Conservation (phyloP, 2,329 filamentous ascomycete species). For the Fusarium coicis region DNA sequence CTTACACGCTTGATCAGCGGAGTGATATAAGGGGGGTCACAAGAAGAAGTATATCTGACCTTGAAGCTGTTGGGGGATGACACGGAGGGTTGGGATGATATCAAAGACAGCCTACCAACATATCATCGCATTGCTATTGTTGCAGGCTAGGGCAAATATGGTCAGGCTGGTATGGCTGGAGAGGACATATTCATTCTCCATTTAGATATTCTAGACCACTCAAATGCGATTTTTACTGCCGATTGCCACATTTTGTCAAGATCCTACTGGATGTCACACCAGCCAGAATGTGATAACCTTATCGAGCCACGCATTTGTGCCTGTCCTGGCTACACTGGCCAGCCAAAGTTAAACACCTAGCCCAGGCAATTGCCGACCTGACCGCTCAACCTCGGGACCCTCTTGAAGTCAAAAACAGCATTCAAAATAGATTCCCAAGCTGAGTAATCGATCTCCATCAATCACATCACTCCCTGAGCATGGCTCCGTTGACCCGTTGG, state of each 20-base stretch:
- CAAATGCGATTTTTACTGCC: too few relatives aligned
- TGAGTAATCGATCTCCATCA: conserved; percentile 17
- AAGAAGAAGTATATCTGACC: too few relatives aligned
- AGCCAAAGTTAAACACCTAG: background rate
- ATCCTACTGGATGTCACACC: background rate
- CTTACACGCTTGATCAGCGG: background rate
- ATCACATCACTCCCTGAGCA: background rate
- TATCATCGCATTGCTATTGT: background rate
- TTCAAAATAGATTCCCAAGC: background rate
- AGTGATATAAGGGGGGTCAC: accelerated
- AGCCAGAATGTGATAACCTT: background rate
- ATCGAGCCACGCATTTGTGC: background rate
- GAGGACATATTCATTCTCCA: background rate
- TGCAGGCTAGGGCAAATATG: background rate
- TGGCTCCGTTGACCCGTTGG: conserved; percentile 22
- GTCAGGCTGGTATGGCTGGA: too few relatives aligned
- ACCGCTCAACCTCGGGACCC: background rate
- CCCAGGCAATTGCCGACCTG: background rate
- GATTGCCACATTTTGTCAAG: background rate
- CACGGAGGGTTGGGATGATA: background rate
- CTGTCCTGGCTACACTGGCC: background rate
- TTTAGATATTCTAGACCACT: too few relatives aligned
- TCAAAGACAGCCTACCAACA: background rate
- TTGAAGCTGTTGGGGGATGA: background rate
- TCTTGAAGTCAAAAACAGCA: background rate